phyloP scores from a whole-genome alignment of 805 yeast species.

The Dipodascus geniculatus region DNA sequence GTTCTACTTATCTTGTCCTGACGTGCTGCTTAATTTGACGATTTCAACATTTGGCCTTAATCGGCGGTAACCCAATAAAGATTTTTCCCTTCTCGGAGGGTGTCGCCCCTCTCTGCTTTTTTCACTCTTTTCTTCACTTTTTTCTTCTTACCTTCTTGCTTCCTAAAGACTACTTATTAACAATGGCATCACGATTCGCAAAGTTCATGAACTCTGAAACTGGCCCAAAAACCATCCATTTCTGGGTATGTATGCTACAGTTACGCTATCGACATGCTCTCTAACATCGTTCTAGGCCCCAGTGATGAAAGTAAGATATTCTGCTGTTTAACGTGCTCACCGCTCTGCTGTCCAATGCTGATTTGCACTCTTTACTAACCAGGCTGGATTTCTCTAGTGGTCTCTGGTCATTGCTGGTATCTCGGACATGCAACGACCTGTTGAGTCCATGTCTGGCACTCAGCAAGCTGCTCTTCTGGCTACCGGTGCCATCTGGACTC shows the following conservation, averaged over 20 bases:
- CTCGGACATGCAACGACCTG: conserved; percentile 80
- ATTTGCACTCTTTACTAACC: conserved; percentile 4
- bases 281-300: conserved; percentile 34
- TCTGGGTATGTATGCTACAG: conserved; percentile 64
- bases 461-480: conserved; percentile 78
- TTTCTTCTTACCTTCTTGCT: background rate
- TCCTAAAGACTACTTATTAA: background rate
- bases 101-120: background rate
- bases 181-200: conserved; percentile 31
- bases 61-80: background rate
- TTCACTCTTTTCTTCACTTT: background rate
- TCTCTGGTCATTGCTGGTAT: conserved; percentile 84
- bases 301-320: conserved; percentile 35
- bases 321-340: background rate
- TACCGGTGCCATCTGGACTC: conserved; percentile 94
- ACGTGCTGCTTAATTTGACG: no score
- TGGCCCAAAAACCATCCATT: conserved; percentile 95
- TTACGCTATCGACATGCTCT: background rate
- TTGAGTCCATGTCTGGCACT: conserved; percentile 80
- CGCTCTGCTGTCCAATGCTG: background rate
- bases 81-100: background rate
- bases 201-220: conserved; percentile 76
- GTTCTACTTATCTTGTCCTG: no score
- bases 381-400: conserved; percentile 55
- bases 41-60: background rate